Evolutionary conservation across 768 basidiomycete genomes (phyloP), one percentile per base, ranked within the genome.

Genomic region (Grammothele lineata): DNA sequence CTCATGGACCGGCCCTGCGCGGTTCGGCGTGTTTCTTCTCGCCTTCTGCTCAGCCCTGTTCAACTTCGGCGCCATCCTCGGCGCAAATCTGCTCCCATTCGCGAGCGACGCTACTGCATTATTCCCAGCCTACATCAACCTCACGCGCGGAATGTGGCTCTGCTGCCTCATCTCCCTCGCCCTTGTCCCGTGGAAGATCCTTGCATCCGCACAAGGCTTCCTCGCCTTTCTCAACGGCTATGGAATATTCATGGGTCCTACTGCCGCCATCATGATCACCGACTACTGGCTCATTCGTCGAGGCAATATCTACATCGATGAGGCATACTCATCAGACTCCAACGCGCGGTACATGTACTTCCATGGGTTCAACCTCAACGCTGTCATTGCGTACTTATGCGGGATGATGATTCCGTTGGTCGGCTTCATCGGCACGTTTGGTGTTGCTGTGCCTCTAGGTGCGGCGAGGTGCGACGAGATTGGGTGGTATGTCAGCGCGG

Each of bases 81-180:
- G 55, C 33, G 55, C 48, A 27, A 53, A 53, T 39, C 45, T 53
- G 25, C 55, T 56, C 21, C 54, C 55, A 9, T 56, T 56, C 48
- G 49, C 45, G 22, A 46, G 43, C 38, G 55, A 56, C 33, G 40
- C 42, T 7, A 56, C 51, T 24, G 51, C 55, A n/a, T 48, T 56
- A 23, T 24, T 56, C 25, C 55, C 55, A 10, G 11, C 40, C 18
- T 52, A 47, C 38, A 37, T 56, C 42, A 56, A 56, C 43, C 45
- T 56, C 22, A 42, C 55, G 21, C 55, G 55, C 34, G 55, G 55
- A 38, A 56, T 56, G 55, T 56, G 50, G 51, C 50, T 56, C 45
- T 56, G 55, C 51, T 48, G 51, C 38, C 21, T 47, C 25, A 30
- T 56, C 35, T 48, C 55, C 15, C 48, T 56, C 39, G 51, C 48